Percentiles rank a stretch among this genome's conserved stretches.
These are phyloP conservation scores for Chloranthus sessilifolius DNA, from an alignment of 164 flowering plant species.

Conservation along the genomic window DNA sequence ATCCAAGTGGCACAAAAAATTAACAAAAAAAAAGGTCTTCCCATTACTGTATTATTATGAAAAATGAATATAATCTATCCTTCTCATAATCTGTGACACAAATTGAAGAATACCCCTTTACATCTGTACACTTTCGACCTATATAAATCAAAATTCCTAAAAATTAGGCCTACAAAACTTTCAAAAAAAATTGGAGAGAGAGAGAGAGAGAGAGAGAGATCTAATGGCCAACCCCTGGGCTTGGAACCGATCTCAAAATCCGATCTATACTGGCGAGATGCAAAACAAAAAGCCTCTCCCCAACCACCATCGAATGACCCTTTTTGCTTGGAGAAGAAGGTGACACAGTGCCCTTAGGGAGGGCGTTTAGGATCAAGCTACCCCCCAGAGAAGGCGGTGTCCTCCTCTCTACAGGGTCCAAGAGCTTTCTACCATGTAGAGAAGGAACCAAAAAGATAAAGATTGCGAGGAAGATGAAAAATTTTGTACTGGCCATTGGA, in stretches of 20 bases:
- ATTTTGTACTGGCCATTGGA: conserved; percentile 2
- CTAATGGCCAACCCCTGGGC: conserved; percentile 55
- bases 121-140: conserved; percentile 1
- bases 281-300: conserved; percentile 36
- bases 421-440: conserved; percentile 6
- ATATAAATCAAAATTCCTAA: neutral
- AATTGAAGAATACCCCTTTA: neutral
- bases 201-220: neutral
- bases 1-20: too few relatives aligned
- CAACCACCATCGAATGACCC: conserved; percentile 24
- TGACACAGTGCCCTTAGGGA: conserved; percentile 44
- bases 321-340: conserved; percentile 55
- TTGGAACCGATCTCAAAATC: conserved; percentile 50
- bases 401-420: conserved; percentile 4
- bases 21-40: too few relatives aligned
- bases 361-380: conserved; percentile 30
- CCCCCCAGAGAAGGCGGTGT: conserved; percentile 11
- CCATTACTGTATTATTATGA: too few relatives aligned
- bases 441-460: neutral
- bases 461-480: neutral
- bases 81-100: too few relatives aligned
- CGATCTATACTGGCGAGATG: conserved; percentile 38
- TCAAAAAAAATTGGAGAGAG: neutral
- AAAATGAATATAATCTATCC: too few relatives aligned
- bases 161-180: neutral